Conservation (phyloP, 1,284 basidiomycete genomes). For the Xanthoconium separans region DNA sequence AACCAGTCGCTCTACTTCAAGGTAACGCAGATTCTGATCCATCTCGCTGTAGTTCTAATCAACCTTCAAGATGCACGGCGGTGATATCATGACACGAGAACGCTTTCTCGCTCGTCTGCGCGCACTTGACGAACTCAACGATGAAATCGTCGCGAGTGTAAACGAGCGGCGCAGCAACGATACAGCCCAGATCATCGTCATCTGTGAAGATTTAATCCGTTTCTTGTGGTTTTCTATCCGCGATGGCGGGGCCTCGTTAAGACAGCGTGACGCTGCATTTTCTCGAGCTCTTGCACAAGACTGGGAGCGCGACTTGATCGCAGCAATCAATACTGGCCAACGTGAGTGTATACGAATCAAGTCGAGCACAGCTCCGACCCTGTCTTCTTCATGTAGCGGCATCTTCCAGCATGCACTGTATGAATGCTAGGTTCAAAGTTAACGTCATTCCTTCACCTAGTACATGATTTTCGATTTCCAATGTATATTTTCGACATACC, state of each 20-base stretch:
- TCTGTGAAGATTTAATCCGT: conserved; percentile 26
- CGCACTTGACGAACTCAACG: conserved; percentile 14
- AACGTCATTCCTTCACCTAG: not conserved
- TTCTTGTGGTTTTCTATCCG: conserved; percentile 33
- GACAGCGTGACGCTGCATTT: conserved; percentile 13
- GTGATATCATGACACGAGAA: conserved; percentile 29
- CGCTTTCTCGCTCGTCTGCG: conserved; percentile 21
- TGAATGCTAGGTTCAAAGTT: not conserved
- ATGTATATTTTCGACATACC: not conserved
- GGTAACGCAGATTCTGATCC: conserved; percentile 9
- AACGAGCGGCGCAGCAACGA: conserved; percentile 27
- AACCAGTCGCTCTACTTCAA: conserved; percentile 20
- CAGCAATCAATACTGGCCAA: conserved; percentile 19
- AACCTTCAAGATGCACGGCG: conserved; percentile 25
- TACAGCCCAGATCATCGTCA: conserved; percentile 33
- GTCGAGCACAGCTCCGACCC: not conserved
- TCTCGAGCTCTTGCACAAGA: conserved; percentile 20
- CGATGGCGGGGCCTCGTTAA: conserved; percentile 25
- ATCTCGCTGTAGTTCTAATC: not conserved
- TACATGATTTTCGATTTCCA: not conserved
- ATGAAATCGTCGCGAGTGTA: conserved; percentile 24
- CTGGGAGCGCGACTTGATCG: conserved; percentile 27
- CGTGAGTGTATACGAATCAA: conserved; percentile 12
- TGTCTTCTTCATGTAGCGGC: not conserved
- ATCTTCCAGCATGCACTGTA: not conserved